Evolutionary conservation across 306 rosid genomes (phyloP).

Genomic region (Rosa lucieae): DNA sequence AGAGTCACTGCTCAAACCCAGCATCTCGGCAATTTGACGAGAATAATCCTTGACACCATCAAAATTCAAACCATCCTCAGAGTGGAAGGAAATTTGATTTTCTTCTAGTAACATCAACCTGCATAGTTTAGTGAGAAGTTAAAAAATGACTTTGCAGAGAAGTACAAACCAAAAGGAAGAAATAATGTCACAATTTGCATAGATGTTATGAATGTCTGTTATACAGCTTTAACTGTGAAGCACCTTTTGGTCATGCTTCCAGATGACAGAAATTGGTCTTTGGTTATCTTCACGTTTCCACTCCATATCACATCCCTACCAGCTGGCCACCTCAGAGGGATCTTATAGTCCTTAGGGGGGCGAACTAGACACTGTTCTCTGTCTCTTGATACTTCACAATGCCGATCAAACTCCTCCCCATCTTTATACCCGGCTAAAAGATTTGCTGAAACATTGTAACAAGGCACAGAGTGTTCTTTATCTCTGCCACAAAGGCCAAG

Average conservation of each 20-base stretch:
- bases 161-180: conserved; percentile 16
- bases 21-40: conserved; percentile 93
- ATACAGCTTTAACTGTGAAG: conserved; percentile 2
- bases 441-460: conserved; percentile 80
- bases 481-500: conserved; percentile 80
- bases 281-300: conserved; percentile 91
- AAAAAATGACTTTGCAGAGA: conserved; percentile 11
- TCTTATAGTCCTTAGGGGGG: conserved; percentile 97
- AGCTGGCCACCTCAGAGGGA: conserved; percentile 85
- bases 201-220: background rate
- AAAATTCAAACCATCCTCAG: conserved; percentile 83
- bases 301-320: conserved; percentile 98
- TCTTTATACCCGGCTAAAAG: conserved; percentile 62
- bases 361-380: conserved; percentile 76
- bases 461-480: conserved; percentile 86
- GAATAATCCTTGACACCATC: conserved; percentile 93
- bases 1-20: conserved; percentile 77
- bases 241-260: conserved; percentile 99
- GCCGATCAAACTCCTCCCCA: conserved; percentile 94
- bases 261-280: conserved; percentile 95
- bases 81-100: conserved; percentile 95
- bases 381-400: conserved; percentile 55
- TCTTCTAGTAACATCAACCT: conserved; percentile 98
- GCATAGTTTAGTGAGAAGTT: conserved; percentile 15
- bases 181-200: background rate